Conservation (phyloP, 345 rosid genomes). For the Tarenaya hassleriana region DNA sequence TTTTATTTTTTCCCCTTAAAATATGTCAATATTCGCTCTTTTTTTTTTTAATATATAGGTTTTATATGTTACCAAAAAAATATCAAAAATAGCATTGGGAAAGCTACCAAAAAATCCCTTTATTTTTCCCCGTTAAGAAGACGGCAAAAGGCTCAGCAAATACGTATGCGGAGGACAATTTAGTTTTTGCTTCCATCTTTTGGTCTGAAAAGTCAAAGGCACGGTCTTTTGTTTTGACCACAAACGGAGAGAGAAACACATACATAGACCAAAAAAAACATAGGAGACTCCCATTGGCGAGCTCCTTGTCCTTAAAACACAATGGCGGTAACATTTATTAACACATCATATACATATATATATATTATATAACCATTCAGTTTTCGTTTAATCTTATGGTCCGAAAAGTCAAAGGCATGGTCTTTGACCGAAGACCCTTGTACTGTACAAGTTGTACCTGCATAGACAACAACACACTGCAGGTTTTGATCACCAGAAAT, state of each 20-base stretch:
- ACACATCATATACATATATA: background rate
- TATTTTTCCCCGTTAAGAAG: background rate
- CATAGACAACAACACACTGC: background rate
- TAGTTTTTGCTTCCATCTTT: constrained; percentile 2
- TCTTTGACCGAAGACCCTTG: background rate
- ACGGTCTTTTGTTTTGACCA: background rate
- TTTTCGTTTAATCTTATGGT: background rate
- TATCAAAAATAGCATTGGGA: background rate
- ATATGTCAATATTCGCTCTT: too few relatives aligned
- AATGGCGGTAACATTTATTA: background rate
- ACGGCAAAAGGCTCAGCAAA: background rate
- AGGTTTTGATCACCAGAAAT: constrained; percentile 48
- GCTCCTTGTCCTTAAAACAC: too few relatives aligned
- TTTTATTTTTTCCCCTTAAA: too few relatives aligned
- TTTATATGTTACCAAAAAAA: too few relatives aligned
- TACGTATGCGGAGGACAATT: background rate
- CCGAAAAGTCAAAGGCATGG: constrained; percentile 5
- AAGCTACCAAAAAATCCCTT: background rate
- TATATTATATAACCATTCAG: background rate
- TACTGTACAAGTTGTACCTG: background rate
- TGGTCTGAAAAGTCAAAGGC: background rate
- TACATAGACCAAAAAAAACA: too few relatives aligned
- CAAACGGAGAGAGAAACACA: too few relatives aligned
- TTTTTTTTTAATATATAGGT: too few relatives aligned
- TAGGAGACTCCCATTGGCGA: too few relatives aligned